Conservation (phyloP, 805 yeast species). For the Lipomyces spencermartinsiae region DNA sequence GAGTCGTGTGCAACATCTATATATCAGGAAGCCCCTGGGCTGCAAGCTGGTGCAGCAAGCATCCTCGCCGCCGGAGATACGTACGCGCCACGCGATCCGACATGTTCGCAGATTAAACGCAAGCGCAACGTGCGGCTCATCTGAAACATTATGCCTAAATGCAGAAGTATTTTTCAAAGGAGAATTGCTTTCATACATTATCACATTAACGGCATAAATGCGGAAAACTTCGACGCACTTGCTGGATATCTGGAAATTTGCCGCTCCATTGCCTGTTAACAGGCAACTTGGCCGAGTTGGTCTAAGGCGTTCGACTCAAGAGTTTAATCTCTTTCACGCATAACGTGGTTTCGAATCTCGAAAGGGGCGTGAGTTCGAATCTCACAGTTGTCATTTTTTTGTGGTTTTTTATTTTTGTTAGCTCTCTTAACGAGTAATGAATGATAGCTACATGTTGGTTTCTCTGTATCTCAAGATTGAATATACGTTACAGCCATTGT, state of each 20-base stretch:
- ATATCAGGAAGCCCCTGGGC: neutral
- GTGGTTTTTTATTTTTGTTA: neutral
- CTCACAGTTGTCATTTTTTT: constrained; percentile 37
- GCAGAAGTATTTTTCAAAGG: too few relatives aligned
- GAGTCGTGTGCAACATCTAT: neutral
- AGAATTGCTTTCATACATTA: neutral
- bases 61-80: too few relatives aligned
- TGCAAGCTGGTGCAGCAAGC: neutral
- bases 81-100: neutral
- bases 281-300: constrained; percentile 40
- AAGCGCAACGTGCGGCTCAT: neutral
- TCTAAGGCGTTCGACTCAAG: constrained; percentile 41
- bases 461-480: neutral
- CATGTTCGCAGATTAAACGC: neutral
- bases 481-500: neutral
- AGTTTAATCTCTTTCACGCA: constrained; percentile 31
- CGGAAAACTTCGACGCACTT: neutral
- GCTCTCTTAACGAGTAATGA: neutral
- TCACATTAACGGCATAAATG: neutral
- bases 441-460: neutral
- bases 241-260: neutral
- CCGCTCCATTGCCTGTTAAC: too few relatives aligned
- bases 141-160: too few relatives aligned
- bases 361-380: constrained; percentile 40
- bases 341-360: constrained; percentile 40